Base-by-base conservation (phyloP, 2,329 filamentous ascomycete genomes). In the Uncinocarpus reesii region DNA sequence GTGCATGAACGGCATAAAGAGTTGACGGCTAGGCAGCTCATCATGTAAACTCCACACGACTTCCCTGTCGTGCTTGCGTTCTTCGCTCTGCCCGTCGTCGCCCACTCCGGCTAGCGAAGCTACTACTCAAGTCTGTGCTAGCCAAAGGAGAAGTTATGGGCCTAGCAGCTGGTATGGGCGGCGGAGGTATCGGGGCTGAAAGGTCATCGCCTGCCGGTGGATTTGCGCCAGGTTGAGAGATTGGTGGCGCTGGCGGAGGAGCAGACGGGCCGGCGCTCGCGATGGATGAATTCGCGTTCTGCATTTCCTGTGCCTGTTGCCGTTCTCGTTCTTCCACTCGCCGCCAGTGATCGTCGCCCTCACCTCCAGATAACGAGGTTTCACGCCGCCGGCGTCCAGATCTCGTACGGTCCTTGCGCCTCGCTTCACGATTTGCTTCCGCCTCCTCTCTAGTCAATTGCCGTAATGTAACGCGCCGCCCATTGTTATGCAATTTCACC, bases 401-500 rank as follows among this genome's bases (percentile, higher is more conserved):
- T 28, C 65, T 62, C 43, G 68, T 64, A 43, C 72, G 63, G 40
- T 76, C 74, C 52, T 68, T 64, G 41, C 72, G 68, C 52, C 74
- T 66, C 7, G 73, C 73, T 55, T 78, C 74, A 23, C 78, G 73
- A 53, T 76, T 76, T 5, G 76, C 77, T 7, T 75, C 76, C 11
- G 77, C 78, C 66, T 81, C 79, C 63, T 79, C 74, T 56, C 79
- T 76, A 8, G 76, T 78, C 21, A 83, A 65, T 10, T 78, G 69
- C 23, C 78, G 71, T 6, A 83, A 68, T 2, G 79, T 83, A 29
- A 83, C 77, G 56, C 79, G 76, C 6, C 77, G 71, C 20, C 78
- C 78, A 53, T 81, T 77, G 50, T 76, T 74, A 61, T 81, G 78
- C 72, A 81, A 78, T 58, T 80, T 79, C 35, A 82, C 73, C 60